These are phyloP conservation scores for Leccinum griseonigrum DNA, from an alignment of 1,284 basidiomycete species.

Conservation along the genomic window DNA sequence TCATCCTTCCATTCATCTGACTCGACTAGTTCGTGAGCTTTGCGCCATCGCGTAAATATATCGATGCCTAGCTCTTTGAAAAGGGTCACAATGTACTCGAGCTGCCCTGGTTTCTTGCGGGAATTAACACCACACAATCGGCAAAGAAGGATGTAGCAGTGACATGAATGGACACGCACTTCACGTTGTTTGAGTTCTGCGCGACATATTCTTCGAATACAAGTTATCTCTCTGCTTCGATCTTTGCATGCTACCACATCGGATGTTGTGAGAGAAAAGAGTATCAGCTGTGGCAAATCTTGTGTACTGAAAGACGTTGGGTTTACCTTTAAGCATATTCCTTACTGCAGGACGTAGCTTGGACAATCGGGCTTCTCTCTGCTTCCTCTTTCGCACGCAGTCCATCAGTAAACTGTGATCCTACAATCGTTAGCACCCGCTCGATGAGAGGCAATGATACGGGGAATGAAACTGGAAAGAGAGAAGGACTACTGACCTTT, in stretches of 20 bases:
- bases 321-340: slow-evolving; percentile 81
- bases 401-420: slow-evolving; percentile 63
- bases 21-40: slow-evolving; percentile 75
- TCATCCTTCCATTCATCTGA: slow-evolving; percentile 80
- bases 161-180: slow-evolving; percentile 43
- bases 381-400: slow-evolving; percentile 70
- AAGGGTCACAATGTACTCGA: slow-evolving; percentile 69
- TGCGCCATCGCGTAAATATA: slow-evolving; percentile 86
- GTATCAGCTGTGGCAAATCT: slow-evolving; percentile 85
- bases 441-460: neutral
- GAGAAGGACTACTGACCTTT: slow-evolving; percentile 54
- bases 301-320: slow-evolving; percentile 84
- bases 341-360: slow-evolving; percentile 81
- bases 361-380: slow-evolving; percentile 76
- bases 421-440: slow-evolving; percentile 8
- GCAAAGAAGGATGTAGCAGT: neutral
- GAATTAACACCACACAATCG: slow-evolving; percentile 7
- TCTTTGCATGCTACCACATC: slow-evolving; percentile 82
- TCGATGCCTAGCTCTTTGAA: slow-evolving; percentile 85
- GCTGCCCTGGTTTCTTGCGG: slow-evolving; percentile 72
- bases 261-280: slow-evolving; percentile 75
- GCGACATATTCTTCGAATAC: slow-evolving; percentile 88
- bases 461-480: neutral
- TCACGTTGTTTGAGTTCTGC: slow-evolving; percentile 80
- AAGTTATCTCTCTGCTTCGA: slow-evolving; percentile 79